A percentile compares a stretch with the other conserved stretches of the same genome.
These are phyloP conservation scores for Mycogone perniciosa DNA, from an alignment of 2,329 filamentous ascomycete genomes.

Conservation along the genomic window DNA sequence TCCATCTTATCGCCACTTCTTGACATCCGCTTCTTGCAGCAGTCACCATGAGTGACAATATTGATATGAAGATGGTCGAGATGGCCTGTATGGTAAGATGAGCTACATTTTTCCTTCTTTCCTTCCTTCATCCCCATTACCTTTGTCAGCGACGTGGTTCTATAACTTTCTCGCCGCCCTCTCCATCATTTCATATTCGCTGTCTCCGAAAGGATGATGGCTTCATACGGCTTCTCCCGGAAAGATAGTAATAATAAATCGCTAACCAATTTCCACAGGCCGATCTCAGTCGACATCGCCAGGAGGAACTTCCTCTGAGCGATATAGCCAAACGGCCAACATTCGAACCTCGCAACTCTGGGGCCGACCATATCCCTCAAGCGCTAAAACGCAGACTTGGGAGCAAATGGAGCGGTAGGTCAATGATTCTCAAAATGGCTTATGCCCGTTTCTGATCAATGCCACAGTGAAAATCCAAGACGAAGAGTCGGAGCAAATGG, in stretches of 20 bases:
- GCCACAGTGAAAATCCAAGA: constrained; percentile 16
- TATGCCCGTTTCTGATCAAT: background rate
- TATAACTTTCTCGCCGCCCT: too few relatives aligned
- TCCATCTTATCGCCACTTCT: too few relatives aligned
- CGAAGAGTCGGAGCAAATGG: constrained; percentile 18
- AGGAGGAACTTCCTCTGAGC: constrained; percentile 19
- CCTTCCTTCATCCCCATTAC: too few relatives aligned
- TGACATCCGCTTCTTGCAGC: too few relatives aligned
- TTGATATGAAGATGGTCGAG: too few relatives aligned
- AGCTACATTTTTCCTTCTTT: too few relatives aligned
- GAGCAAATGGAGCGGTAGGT: constrained; percentile 18
- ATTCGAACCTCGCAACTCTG: constrained; percentile 10
- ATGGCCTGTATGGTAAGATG: too few relatives aligned
- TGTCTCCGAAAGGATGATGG: background rate
- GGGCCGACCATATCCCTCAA: constrained; percentile 11
- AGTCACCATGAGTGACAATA: too few relatives aligned
- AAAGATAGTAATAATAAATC: background rate
- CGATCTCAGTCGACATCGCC: constrained; percentile 18
- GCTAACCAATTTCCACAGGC: constrained; percentile 12
- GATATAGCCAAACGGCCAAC: constrained; percentile 14
- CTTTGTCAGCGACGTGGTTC: too few relatives aligned
- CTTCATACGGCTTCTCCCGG: background rate
- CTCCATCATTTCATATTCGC: background rate
- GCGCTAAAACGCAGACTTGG: constrained; percentile 12
- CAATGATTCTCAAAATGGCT: too few relatives aligned